A percentile compares a stretch with the other conserved stretches of the same genome.
phyloP scores from a whole-genome alignment of 768 basidiomycete genomes.

The Lactarius tabidus region DNA sequence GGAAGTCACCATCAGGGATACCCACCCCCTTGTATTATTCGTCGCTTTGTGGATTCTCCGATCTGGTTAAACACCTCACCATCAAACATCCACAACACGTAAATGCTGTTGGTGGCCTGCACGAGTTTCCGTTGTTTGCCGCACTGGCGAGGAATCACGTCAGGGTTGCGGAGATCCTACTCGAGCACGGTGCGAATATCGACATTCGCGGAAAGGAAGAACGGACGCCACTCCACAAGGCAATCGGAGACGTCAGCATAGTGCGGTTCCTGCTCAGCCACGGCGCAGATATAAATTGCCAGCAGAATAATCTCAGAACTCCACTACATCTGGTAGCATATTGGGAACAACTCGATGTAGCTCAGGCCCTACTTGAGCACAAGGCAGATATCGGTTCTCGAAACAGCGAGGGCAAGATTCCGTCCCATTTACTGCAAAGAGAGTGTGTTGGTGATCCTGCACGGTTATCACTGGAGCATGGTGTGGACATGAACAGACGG shows the following conservation, averaged over 20 bases:
- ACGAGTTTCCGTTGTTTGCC: neutral
- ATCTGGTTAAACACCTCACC: neutral
- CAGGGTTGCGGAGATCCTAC: neutral
- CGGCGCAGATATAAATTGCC: neutral
- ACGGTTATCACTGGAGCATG: neutral
- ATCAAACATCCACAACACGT: neutral
- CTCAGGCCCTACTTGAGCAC: neutral
- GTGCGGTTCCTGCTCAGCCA: neutral
- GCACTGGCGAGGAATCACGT: neutral
- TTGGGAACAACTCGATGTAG: neutral
- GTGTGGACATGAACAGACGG: neutral
- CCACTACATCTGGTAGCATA: neutral
- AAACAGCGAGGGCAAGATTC: neutral
- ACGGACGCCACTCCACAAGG: neutral
- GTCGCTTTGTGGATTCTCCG: neutral
- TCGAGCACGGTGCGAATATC: neutral
- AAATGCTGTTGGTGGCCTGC: neutral
- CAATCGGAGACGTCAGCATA: neutral
- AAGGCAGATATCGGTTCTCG: neutral
- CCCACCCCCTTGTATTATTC: neutral
- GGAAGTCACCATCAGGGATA: neutral
- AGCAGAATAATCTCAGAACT: neutral
- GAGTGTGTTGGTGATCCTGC: neutral
- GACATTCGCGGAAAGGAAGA: neutral
- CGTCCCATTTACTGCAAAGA: neutral